Evolutionary conservation across 768 basidiomycete genomes (phyloP).

Genomic region (Termitomyces titanicus): DNA sequence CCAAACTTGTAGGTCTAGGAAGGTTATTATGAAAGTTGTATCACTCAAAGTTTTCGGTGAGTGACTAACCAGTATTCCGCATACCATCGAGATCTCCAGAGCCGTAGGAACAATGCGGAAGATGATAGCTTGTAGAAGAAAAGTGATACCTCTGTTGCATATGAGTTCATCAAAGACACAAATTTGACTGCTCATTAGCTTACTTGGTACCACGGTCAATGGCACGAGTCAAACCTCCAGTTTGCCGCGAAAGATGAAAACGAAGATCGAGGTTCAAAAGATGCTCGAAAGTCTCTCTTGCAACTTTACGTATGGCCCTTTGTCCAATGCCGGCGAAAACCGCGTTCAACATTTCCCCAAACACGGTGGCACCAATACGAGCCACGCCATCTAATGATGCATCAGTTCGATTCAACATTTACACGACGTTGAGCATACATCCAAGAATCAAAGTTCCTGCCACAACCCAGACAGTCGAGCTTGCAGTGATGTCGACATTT

Average conservation of each 20-base stretch:
- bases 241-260: constrained; percentile 92
- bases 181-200: constrained; percentile 10
- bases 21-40: neutral
- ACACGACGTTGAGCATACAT: constrained; percentile 55
- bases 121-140: constrained; percentile 87
- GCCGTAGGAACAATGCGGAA: constrained; percentile 97
- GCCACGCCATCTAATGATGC: constrained; percentile 76
- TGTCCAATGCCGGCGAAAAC: constrained; percentile 97
- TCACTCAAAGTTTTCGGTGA: neutral
- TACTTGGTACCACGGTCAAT: constrained; percentile 98
- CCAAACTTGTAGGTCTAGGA: constrained; percentile 93
- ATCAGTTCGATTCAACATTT: neutral
- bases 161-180: neutral
- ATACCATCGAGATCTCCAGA: constrained; percentile 93
- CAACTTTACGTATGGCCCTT: constrained; percentile 89
- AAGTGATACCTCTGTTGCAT: constrained; percentile 81
- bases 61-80: constrained; percentile 82
- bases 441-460: constrained; percentile 89
- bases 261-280: constrained; percentile 85
- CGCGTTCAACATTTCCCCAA: constrained; percentile 90
- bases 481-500: constrained; percentile 73
- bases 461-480: constrained; percentile 84
- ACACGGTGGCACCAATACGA: constrained; percentile 84
- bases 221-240: constrained; percentile 92
- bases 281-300: constrained; percentile 94